Base-by-base conservation (phyloP, 2,329 filamentous ascomycete species). In the Endoconidiophora polonica region DNA sequence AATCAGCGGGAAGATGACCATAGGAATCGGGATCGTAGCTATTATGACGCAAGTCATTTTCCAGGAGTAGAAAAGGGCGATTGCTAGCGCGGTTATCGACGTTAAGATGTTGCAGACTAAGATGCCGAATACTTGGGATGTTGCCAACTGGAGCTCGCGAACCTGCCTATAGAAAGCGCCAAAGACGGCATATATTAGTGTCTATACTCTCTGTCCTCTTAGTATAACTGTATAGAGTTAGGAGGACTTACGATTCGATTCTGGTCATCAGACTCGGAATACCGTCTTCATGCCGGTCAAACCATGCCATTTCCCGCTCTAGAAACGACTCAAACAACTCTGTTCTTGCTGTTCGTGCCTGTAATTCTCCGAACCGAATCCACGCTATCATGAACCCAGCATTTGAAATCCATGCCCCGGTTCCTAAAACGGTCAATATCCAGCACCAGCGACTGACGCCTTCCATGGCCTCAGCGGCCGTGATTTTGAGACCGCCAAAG, bases 61-160 rank as follows among this genome's bases (percentile, higher is more conserved):
- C 86, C 85, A 95, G 0, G 85, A 91, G 57, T 76, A 82, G 60
- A 77, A 81, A 26, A 95, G 72, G 0, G 87, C 86, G 1, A 95
- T 68, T 0, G 66, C 68, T 1, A 94, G 64, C 6, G 83, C 82
- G 3, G 76, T 74, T 3, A 81, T 29, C 0, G 78, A 72, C 2
- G 81, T 77, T n/a, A 83, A 68, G 0, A 76, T 56, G 54, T 83
- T 79, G 53, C 78, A 74, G 5, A 83, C 58, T 1, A 83, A 62
- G 42, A 81, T 74, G 0, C 87, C 88, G 0, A 95, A 68, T 0
- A 86, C 81, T 56, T 91, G 81, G 0, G 87, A 90, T 0, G 81
- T 80, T 0, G 84, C 83, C 1, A 81, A 68, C 58, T 94, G 87
- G 3, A 96, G 68, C 55, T 95, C 88, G 50, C 81, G 74, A 5